Conservation (phyloP, 306 rosid species). For the Crataegus laevigata region DNA sequence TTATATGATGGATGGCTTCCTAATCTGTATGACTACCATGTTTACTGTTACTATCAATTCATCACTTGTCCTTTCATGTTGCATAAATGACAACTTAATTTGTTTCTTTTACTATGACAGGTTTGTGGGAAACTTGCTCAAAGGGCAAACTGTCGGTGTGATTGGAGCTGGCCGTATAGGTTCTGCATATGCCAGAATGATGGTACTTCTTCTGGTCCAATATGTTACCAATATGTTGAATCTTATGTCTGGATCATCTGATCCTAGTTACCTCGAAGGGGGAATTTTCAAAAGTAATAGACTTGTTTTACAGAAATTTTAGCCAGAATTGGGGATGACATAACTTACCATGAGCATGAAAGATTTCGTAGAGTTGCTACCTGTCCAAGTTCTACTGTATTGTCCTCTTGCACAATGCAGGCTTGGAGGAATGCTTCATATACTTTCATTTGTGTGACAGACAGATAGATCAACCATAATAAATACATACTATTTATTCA, state of each 20-base stretch:
- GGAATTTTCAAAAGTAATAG: background rate
- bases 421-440: background rate
- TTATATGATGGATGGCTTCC: slow-evolving; percentile 99
- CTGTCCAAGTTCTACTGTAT: too few relatives aligned
- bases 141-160: slow-evolving; percentile 97
- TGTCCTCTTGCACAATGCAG: background rate
- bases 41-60: background rate
- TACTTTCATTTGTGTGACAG: background rate
- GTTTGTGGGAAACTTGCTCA: slow-evolving; percentile 92
- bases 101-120: slow-evolving; percentile 27
- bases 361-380: background rate
- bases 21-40: slow-evolving; percentile 51
- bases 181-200: slow-evolving; percentile 98
- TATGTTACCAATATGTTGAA: background rate
- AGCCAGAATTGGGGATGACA: background rate
- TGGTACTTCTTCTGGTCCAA: slow-evolving; percentile 43
- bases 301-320: background rate
- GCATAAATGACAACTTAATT: slow-evolving; percentile 4
- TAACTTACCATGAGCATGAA: background rate
- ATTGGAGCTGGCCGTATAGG: slow-evolving; percentile 99
- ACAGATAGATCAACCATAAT: background rate
- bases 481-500: background rate
- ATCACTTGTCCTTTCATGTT: background rate
- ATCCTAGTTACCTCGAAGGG: background rate
- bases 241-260: background rate